Conservation (phyloP, 768 basidiomycete species). For the Mycena floridula region DNA sequence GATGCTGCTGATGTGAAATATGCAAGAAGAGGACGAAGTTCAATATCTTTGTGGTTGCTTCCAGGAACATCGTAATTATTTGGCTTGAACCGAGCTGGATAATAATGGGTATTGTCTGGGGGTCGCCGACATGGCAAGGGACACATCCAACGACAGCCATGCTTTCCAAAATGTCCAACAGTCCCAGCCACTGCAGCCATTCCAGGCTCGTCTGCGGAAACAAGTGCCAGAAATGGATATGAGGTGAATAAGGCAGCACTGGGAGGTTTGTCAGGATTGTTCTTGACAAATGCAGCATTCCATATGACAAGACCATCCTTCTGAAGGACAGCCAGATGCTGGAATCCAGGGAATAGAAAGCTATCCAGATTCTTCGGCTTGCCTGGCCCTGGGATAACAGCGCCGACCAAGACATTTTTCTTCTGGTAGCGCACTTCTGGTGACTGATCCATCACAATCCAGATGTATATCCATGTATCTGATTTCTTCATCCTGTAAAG, state of each 20-base stretch:
- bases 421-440: constrained; percentile 25
- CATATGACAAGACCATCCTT: constrained; percentile 24
- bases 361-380: constrained; percentile 30
- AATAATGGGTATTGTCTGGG: constrained; percentile 23
- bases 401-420: constrained; percentile 23
- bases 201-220: constrained; percentile 23
- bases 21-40: constrained; percentile 7
- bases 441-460: constrained; percentile 22
- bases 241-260: constrained; percentile 11
- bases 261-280: constrained; percentile 19
- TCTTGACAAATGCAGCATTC: too few relatives aligned
- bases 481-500: constrained; percentile 34
- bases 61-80: constrained; percentile 14
- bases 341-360: constrained; percentile 24
- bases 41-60: constrained; percentile 16
- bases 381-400: constrained; percentile 29
- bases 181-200: constrained; percentile 19
- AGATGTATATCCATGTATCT: constrained; percentile 33
- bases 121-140: constrained; percentile 24
- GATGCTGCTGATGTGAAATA: constrained; percentile 2
- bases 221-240: constrained; percentile 16
- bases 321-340: constrained; percentile 29
- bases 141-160: constrained; percentile 29
- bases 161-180: constrained; percentile 20
- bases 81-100: constrained; percentile 21